Evolutionary conservation across 257 asterid genomes (phyloP), one percentile per base, ranked within the genome.

Genomic region (Verbascum thapsus): DNA sequence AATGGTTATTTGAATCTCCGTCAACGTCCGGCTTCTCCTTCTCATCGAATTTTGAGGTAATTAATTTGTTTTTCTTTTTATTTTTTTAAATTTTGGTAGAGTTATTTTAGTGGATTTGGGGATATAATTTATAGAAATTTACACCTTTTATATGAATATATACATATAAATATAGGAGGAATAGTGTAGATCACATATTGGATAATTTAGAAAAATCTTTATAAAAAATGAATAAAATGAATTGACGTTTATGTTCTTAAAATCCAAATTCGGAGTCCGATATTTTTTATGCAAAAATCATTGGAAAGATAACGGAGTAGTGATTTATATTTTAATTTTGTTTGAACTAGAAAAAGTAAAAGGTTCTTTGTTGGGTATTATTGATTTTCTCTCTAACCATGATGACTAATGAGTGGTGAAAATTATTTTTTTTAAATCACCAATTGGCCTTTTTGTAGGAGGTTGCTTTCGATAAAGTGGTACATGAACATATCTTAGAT

Each of bases 1-100:
- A 53, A 38, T 40, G 68, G 39, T 20, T 66, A 71, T 72, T 61
- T 83, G 58, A 87, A 83, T 68, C 90, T 87, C 79, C 85, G 88
- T 62, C 95, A 80, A 15, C 88, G 82, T 20, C 78, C 84, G 38
- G 67, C 83, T 12, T 85, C 94, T 34, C 85, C 95, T 20, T 65
- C 88, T 43, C 85, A 71, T 72, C 86, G 95, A 42, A 66, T 77
- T 67, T 77, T 83, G 61, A 78, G 83, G 83, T 78, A 30, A 73
- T 1, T 7, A 0, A 26, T 22, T 65, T 13, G 10, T n/a, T 5
- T 49, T 0, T 41, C 34, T 59, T 8, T 8, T 17, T 32, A 6
- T 45, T 18, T 23, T 50, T n/a, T n/a, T n/a, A n/a, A n/a, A n/a
- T n/a, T n/a, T n/a, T n/a, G n/a, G n/a, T n/a, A n/a, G n/a, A n/a